These are phyloP conservation scores for Lactifluus volemus DNA, from an alignment of 768 basidiomycete species.

Conservation along the genomic window DNA sequence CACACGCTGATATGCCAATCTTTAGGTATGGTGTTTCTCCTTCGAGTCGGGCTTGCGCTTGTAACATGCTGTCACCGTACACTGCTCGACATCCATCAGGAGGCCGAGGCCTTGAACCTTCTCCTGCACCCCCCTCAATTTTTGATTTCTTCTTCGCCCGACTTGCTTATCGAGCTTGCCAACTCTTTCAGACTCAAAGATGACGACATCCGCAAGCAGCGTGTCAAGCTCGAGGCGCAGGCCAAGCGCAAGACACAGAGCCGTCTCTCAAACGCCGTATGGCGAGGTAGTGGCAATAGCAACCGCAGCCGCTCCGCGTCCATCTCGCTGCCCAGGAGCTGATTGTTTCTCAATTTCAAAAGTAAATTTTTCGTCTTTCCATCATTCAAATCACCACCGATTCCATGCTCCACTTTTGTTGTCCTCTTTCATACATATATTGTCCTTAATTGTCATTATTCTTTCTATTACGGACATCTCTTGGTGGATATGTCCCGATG, in stretches of 20 bases:
- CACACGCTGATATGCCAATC: background rate
- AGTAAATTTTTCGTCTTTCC: background rate
- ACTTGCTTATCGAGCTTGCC: conserved; percentile 52
- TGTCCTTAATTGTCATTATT: background rate
- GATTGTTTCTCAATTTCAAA: background rate
- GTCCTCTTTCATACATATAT: background rate
- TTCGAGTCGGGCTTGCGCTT: conserved; percentile 66
- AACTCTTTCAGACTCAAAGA: conserved; percentile 67
- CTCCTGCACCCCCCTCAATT: conserved; percentile 43
- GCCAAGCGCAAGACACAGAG: conserved; percentile 48
- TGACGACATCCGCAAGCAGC: conserved; percentile 69
- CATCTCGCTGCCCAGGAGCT: conserved; percentile 24
- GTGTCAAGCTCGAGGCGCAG: conserved; percentile 67
- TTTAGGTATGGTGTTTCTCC: conserved; percentile 60
- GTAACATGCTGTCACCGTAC: conserved; percentile 50
- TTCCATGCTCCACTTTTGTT: background rate
- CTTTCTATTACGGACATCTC: background rate
- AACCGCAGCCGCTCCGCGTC: conserved; percentile 1
- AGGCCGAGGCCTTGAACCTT: conserved; percentile 38
- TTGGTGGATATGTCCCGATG: background rate
- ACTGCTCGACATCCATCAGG: conserved; percentile 43
- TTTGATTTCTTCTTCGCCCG: conserved; percentile 51
- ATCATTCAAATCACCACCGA: background rate
- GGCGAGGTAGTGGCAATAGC: background rate
- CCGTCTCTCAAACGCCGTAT: conserved; percentile 20